A percentile compares a stretch with the other conserved stretches of the same genome.
These are phyloP conservation scores for Krasilnikovozyma curviuscula DNA, from an alignment of 768 basidiomycete species.

Conservation along the genomic window DNA sequence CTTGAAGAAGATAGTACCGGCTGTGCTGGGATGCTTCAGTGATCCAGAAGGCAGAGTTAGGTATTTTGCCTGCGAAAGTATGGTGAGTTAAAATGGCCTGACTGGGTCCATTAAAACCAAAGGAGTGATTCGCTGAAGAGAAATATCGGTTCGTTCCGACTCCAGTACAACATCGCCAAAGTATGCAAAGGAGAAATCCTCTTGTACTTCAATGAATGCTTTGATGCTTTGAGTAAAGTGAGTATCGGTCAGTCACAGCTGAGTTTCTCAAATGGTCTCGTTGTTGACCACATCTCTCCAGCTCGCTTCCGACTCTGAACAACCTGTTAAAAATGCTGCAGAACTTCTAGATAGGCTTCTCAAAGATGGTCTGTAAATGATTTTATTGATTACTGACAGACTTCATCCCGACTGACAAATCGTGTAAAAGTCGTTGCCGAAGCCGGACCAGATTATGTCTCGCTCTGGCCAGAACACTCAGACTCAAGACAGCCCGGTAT, in stretches of 20 bases:
- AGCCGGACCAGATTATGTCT: constrained; percentile 87
- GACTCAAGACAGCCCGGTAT: constrained; percentile 32
- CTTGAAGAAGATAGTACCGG: constrained; percentile 79
- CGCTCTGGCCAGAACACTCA: constrained; percentile 60
- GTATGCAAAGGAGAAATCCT: constrained; percentile 93
- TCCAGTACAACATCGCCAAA: constrained; percentile 20
- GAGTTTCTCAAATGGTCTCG: neutral
- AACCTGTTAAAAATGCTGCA: constrained; percentile 94
- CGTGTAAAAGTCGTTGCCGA: no score
- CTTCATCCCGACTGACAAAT: no score
- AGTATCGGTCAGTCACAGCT: constrained; percentile 14
- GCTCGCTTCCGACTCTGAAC: constrained; percentile 88
- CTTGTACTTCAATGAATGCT: constrained; percentile 94
- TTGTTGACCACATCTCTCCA: constrained; percentile 22
- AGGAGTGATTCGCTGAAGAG: neutral
- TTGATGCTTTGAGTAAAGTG: constrained; percentile 92
- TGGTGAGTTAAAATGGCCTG: constrained; percentile 24
- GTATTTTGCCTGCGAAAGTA: constrained; percentile 92
- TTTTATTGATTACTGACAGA: no score
- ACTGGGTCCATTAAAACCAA: neutral
- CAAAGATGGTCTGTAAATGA: no score
- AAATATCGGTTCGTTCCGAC: neutral
- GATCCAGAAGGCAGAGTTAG: constrained; percentile 78
- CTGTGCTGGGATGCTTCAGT: constrained; percentile 73
- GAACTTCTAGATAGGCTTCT: constrained; percentile 90